These are phyloP conservation scores for Tuber microsphaerosporum DNA, from an alignment of 495 filamentous ascomycete genomes.

Conservation along the genomic window DNA sequence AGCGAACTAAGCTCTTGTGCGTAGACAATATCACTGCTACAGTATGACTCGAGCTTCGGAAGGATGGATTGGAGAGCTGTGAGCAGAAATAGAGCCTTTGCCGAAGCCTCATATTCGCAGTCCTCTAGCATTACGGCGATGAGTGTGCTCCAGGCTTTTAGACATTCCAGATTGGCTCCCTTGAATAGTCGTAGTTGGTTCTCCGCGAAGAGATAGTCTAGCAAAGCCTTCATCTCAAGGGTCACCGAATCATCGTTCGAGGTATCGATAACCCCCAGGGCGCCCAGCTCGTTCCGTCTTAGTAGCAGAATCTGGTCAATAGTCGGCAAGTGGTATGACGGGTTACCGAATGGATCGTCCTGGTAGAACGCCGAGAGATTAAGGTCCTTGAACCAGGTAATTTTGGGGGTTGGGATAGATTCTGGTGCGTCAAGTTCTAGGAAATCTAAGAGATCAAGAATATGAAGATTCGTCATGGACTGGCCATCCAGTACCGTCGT, in stretches of 20 bases:
- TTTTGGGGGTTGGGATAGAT: constrained; percentile 47
- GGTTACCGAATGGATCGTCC: constrained; percentile 34
- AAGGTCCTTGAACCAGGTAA: constrained; percentile 55
- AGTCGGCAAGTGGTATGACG: constrained; percentile 40
- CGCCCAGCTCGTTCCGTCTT: constrained; percentile 44
- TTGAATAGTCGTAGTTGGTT: constrained; percentile 60
- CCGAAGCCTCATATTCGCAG: constrained; percentile 62
- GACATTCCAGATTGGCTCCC: constrained; percentile 55
- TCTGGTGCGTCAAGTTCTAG: constrained; percentile 60
- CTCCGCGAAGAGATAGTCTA: constrained; percentile 53
- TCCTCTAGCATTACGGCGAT: constrained; percentile 68
- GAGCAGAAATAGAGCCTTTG: constrained; percentile 66
- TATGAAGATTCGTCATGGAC: constrained; percentile 56
- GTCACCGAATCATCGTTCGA: constrained; percentile 52
- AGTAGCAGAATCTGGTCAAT: constrained; percentile 59
- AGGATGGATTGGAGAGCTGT: constrained; percentile 77
- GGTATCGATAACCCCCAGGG: constrained; percentile 45
- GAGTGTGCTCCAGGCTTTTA: constrained; percentile 75
- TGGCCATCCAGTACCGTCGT: constrained; percentile 58
- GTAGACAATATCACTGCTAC: constrained; percentile 56
- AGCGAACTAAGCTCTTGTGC: constrained; percentile 69
- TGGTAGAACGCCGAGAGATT: constrained; percentile 39
- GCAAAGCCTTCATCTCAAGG: constrained; percentile 54
- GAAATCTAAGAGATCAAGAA: constrained; percentile 94
- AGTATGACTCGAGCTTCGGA: constrained; percentile 70